Evolutionary conservation across 176 grass and related monocot genomes (phyloP), one percentile per base, ranked within the genome.

Genomic region (Poa pratensis): DNA sequence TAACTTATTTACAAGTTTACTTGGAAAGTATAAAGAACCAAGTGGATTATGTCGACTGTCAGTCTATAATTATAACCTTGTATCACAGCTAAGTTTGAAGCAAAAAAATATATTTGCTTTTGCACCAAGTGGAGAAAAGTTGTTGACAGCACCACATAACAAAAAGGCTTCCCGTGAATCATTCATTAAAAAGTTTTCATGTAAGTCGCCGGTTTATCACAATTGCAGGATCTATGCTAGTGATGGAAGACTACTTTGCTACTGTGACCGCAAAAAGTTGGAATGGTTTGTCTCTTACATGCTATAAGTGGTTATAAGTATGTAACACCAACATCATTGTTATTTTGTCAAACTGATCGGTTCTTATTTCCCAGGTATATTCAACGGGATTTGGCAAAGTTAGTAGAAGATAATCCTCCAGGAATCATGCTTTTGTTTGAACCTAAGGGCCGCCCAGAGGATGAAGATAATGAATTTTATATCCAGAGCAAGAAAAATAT

Each of bases 401-500:
- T 98, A 24, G 79, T 92, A 68, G 96, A 98, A 90, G 81, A 95
- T 62, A 83, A 92, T 82, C 96, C 96, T 88, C 96, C 91, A 42
- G 93, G 91, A 83, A 95, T 98, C 82, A 91, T 92, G 91, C 96
- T 98, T 79, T 88, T 98, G 22, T 98, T 98, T 90, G 96, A 98
- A 88, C 93, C 96, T 55, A 98, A 98, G 82, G 96, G 96, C 55
- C 93, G 93, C 59, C 96, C 96, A 26, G 93, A 98, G 79, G 96
- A 98, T 83, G 93, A 98, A 90, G 91, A 87, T 79, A 98, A 98
- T 79, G 91, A 94, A 9, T 98, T 98, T 39, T 98, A 98, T 80
- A 90, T 98, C 78, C 96, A 98, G 85, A 93, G 93, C 73, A 98
- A 98, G 87, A 94, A 90, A 86, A 98, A 98, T 87, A 98, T 98